Evolutionary conservation across 148 eudicot species (phyloP), one percentile per base, ranked within the genome.

Genomic region (Amaranthus hypochondriacus): DNA sequence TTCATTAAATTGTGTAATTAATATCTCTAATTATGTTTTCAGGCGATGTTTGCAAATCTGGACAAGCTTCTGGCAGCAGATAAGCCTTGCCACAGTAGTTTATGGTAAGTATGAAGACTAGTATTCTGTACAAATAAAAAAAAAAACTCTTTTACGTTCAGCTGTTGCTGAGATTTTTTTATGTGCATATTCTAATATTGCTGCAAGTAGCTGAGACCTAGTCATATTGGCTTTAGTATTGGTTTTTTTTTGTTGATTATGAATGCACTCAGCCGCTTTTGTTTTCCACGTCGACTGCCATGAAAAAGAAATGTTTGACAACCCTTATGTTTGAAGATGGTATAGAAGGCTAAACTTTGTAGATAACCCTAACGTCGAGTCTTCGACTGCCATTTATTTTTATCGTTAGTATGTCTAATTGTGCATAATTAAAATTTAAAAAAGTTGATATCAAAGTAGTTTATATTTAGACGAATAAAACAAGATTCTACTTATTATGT

Each of bases 21-120:
- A 75, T 48, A n/a, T 9, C 59, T 69, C 49, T 62, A 55, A 39
- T 68, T 73, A 39, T 79, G 78, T 75, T 61, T 78, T 84, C 92
- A 93, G 98, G 77, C 87, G 76, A 82, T 93, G 75, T 86, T 93
- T 78, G 83, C 93, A 56, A 90, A 89, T 61, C 86, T 90, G 66
- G 98, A 93, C 74, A 89, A 86, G 77, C 88, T 82, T 68, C 71
- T 93, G 82, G 90, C 88, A 71, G 92, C 96, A 12, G 89, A 93
- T 72, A 84, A 78, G 73, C 98, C 96, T 71, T 89, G 92, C 79
- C 92, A 93, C 78, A 77, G 86, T 83, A 81, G 93, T 84, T 85
- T 93, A 83, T 90, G 96, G 96, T 90, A 87, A 88, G 89, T 70
- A 65, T n/a, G 5, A 42, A 18, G 62, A 44, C 57, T 56, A 74